Conservation (phyloP, 2,329 filamentous ascomycete genomes). For the Pseudogymnoascus sp. region DNA sequence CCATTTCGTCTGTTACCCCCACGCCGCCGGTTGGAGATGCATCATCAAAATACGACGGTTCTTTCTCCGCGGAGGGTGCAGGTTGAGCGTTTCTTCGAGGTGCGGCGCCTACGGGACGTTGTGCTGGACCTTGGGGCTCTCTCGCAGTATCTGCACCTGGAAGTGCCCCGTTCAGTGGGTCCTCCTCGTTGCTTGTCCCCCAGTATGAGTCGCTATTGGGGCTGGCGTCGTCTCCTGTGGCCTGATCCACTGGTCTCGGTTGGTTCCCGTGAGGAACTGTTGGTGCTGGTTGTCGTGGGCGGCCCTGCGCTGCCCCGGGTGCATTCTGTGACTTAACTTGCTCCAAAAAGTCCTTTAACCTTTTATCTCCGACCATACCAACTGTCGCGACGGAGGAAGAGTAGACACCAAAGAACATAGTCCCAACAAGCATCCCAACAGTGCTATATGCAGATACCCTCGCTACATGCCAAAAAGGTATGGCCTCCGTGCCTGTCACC, state of each 20-base stretch:
- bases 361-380: slow-evolving; percentile 22
- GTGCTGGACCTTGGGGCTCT: background rate
- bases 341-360: slow-evolving; percentile 21
- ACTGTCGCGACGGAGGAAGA: slow-evolving; percentile 19
- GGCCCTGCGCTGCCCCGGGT: slow-evolving; percentile 6
- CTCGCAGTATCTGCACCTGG: background rate
- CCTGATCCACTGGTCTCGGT: background rate
- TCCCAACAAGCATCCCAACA: slow-evolving; percentile 18
- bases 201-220: slow-evolving; percentile 22
- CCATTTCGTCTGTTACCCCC: slow-evolving; percentile 15
- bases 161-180: background rate
- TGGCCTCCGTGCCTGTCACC: slow-evolving; percentile 17
- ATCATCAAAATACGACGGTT: slow-evolving; percentile 20
- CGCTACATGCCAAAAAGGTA: slow-evolving; percentile 20
- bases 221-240: slow-evolving; percentile 22
- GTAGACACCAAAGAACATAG: slow-evolving; percentile 23
- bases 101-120: background rate
- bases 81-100: background rate
- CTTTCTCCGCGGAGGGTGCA: background rate
- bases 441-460: slow-evolving; percentile 20
- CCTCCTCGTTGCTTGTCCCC: slow-evolving; percentile 12
- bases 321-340: slow-evolving; percentile 9
- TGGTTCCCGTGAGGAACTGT: background rate
- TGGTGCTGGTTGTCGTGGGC: slow-evolving; percentile 10
- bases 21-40: slow-evolving; percentile 24